Conservation (phyloP, 805 yeast species). For the Zygotorulaspora florentina region DNA sequence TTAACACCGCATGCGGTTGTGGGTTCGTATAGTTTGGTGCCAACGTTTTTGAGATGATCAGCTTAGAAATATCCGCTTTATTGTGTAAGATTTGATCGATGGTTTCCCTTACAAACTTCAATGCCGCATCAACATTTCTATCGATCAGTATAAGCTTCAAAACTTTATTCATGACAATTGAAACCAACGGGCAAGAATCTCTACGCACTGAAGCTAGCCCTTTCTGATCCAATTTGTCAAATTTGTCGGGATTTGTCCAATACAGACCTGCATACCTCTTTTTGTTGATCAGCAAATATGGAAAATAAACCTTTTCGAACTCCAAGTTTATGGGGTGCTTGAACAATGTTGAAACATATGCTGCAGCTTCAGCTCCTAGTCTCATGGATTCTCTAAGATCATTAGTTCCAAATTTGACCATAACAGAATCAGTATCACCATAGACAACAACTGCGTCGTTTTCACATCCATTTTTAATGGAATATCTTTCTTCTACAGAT, state of each 20-base stretch:
- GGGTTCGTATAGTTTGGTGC: constrained; percentile 93
- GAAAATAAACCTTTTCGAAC: constrained; percentile 94
- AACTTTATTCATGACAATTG: constrained; percentile 89
- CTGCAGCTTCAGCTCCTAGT: constrained; percentile 93
- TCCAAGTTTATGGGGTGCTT: constrained; percentile 87
- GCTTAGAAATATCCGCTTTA: constrained; percentile 84
- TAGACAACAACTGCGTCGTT: constrained; percentile 87
- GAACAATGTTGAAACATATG: constrained; percentile 71
- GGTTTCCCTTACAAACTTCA: constrained; percentile 75
- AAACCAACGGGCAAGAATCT: constrained; percentile 93
- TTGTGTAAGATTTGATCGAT: constrained; percentile 90
- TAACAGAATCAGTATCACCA: constrained; percentile 99
- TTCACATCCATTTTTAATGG: constrained; percentile 75
- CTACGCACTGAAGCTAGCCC: constrained; percentile 98
- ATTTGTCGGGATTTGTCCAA: constrained; percentile 91
- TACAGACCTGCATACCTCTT: constrained; percentile 95
- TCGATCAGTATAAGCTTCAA: constrained; percentile 80
- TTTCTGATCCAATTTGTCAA: constrained; percentile 95
- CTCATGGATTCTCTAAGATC: constrained; percentile 84
- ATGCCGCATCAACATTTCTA: constrained; percentile 81
- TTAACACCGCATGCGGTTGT: constrained; percentile 95
- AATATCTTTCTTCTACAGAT: constrained; percentile 76
- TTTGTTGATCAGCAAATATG: constrained; percentile 88
- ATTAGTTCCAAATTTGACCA: constrained; percentile 90
- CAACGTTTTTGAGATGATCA: constrained; percentile 90